phyloP scores from a whole-genome alignment of 768 basidiomycete species.

The Naganishia friedmannii region DNA sequence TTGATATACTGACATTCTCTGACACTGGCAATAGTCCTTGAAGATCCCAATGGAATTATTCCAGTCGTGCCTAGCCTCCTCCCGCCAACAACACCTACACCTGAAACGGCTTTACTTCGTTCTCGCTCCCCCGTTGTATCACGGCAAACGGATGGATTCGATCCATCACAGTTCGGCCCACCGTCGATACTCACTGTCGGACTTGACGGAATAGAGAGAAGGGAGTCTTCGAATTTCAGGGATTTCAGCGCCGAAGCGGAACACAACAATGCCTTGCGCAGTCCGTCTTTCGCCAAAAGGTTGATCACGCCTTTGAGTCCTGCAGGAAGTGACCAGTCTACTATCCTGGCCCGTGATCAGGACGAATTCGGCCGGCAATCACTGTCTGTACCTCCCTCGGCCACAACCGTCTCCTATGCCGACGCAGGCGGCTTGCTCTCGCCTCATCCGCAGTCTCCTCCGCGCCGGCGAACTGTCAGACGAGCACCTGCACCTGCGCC shows the following conservation, averaged over 20 bases:
- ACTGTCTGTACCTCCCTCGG: conserved; percentile 38
- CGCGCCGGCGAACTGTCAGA: conserved; percentile 30
- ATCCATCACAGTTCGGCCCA: background rate
- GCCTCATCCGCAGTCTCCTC: conserved; percentile 41
- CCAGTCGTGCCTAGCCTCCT: conserved; percentile 12
- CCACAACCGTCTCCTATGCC: conserved; percentile 35
- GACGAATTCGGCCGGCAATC: conserved; percentile 4
- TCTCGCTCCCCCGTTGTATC: conserved; percentile 17
- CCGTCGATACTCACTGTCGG: background rate
- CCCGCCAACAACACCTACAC: conserved; percentile 16
- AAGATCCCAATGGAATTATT: conserved; percentile 27
- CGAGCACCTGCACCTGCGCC: conserved; percentile 30
- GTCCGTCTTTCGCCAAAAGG: conserved; percentile 26
- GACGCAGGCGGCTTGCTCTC: conserved; percentile 41
- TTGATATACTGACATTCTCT: background rate
- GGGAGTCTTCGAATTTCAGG: conserved; percentile 14
- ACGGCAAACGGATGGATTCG: background rate
- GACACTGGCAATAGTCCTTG: conserved; percentile 18
- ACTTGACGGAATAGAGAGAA: background rate
- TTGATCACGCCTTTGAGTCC: conserved; percentile 44
- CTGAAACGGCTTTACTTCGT: conserved; percentile 21
- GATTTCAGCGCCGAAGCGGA: conserved; percentile 24
- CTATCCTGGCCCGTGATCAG: conserved; percentile 7
- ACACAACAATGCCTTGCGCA: background rate
- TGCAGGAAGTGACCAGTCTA: background rate